A percentile compares a stretch with the other conserved stretches of the same genome.
Conservation (phyloP, 1,284 basidiomycete genomes). For the Boletus holoroseus region DNA sequence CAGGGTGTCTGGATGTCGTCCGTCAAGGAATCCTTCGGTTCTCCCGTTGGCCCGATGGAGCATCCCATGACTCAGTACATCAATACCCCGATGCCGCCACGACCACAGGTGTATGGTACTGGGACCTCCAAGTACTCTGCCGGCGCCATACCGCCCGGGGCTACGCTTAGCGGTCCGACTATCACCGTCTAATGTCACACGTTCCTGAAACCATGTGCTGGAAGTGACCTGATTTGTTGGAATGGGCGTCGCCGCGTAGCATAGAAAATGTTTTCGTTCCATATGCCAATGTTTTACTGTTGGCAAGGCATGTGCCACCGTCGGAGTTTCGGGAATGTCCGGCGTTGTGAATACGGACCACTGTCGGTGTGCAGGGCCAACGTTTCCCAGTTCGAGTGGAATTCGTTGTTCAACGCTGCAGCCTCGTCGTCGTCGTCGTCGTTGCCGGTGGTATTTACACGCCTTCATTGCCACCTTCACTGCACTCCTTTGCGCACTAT, state of each 20-base stretch:
- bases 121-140: conserved; percentile 4
- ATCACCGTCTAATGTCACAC: conserved; percentile 8
- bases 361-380: conserved; percentile 7
- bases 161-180: background rate
- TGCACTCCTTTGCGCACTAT: conserved; percentile 13
- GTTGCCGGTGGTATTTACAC: conserved; percentile 11
- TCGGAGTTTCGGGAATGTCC: conserved; percentile 33
- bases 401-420: conserved; percentile 12
- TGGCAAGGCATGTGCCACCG: conserved; percentile 16
- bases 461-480: conserved; percentile 8
- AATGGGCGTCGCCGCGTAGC: background rate
- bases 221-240: background rate
- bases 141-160: background rate
- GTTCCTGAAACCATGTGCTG: background rate
- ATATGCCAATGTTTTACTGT: background rate
- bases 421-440: conserved; percentile 8
- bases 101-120: background rate
- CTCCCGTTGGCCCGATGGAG: conserved; percentile 6
- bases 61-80: conserved; percentile 23
- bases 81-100: conserved; percentile 1
- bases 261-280: background rate
- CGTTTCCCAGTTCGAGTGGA: conserved; percentile 17
- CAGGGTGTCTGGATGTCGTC: conserved; percentile 40
- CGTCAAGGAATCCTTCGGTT: conserved; percentile 38
- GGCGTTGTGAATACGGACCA: conserved; percentile 12